A percentile compares a stretch with the other conserved stretches of the same genome.
Conservation (phyloP, 2,329 filamentous ascomycete genomes). For the Niveomyces coronatus region DNA sequence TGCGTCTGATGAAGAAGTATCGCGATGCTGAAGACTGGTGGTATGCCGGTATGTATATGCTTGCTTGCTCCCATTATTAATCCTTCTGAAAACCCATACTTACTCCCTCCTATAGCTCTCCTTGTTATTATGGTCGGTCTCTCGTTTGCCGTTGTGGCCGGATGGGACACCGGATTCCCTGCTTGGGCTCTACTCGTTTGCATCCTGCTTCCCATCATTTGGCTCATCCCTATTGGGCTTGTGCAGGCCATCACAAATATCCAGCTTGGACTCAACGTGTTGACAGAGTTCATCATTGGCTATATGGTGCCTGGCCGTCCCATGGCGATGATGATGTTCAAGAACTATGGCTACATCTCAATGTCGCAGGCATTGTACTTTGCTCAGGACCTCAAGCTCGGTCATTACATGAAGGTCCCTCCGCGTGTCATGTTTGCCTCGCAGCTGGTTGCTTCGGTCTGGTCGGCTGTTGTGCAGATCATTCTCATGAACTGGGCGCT, state of each 20-base stretch:
- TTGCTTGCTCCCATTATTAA: too few species aligned
- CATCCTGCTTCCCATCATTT: slow-evolving; percentile 45
- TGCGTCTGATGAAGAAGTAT: slow-evolving; percentile 53
- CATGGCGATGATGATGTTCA: slow-evolving; percentile 69
- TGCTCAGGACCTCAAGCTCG: slow-evolving; percentile 55
- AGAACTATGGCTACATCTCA: slow-evolving; percentile 61
- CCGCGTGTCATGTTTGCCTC: slow-evolving; percentile 52
- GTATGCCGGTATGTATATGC: slow-evolving; percentile 44
- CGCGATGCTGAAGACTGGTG: slow-evolving; percentile 50
- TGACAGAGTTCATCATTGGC: slow-evolving; percentile 64
- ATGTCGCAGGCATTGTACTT: slow-evolving; percentile 58
- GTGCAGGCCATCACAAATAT: slow-evolving; percentile 52
- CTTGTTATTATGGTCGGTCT: slow-evolving; percentile 43
- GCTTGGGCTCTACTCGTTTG: slow-evolving; percentile 48
- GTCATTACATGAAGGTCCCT: slow-evolving; percentile 58
- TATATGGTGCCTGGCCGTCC: slow-evolving; percentile 64
- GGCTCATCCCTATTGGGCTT: slow-evolving; percentile 51
- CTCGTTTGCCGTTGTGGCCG: slow-evolving; percentile 43
- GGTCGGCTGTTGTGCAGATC: slow-evolving; percentile 53
- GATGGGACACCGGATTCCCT: slow-evolving; percentile 47
- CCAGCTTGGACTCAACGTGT: slow-evolving; percentile 56
- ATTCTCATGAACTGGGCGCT: slow-evolving; percentile 57
- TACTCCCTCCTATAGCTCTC: slow-evolving; percentile 22
- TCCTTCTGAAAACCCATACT: slow-evolving; percentile 16
- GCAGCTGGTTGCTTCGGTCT: slow-evolving; percentile 48